A percentile compares a stretch with the other conserved stretches of the same genome.
Conservation (phyloP, 495 filamentous ascomycete genomes). For the Penicillium taxi region DNA sequence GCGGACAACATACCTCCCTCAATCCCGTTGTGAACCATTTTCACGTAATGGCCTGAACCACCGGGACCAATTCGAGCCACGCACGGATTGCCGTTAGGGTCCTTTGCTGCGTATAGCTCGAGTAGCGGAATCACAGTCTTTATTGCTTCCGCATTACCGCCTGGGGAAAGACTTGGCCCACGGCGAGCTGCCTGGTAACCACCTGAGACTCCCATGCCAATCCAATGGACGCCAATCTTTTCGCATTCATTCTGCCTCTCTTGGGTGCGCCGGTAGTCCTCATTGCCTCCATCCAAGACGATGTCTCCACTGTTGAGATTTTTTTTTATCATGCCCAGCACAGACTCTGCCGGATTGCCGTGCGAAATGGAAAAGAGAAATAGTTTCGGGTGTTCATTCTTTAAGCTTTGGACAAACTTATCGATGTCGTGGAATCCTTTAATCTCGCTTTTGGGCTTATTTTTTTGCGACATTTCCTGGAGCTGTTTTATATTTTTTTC, state of each 20-base stretch:
- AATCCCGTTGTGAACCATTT: conserved; percentile 74
- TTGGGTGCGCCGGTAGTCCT: conserved; percentile 62
- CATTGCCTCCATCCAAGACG: conserved; percentile 65
- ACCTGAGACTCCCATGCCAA: conserved; percentile 62
- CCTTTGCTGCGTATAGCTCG: conserved; percentile 53
- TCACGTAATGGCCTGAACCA: conserved; percentile 64
- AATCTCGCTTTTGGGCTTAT: conserved; percentile 25
- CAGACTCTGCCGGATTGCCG: conserved; percentile 57
- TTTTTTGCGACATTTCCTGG: conserved; percentile 12
- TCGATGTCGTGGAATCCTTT: conserved; percentile 30
- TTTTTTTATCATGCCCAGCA: conserved; percentile 49
- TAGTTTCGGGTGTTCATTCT: conserved; percentile 32
- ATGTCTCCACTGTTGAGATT: conserved; percentile 56
- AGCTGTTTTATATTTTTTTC: conserved; percentile 36
- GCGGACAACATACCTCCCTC: conserved; percentile 62
- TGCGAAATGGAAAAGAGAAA: conserved; percentile 66
- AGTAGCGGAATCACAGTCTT: conserved; percentile 57
- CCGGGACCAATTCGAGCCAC: conserved; percentile 54
- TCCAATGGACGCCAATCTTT: conserved; percentile 50
- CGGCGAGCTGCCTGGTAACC: conserved; percentile 61
- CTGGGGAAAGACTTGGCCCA: conserved; percentile 58
- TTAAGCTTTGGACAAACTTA: conserved; percentile 32
- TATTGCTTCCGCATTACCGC: conserved; percentile 51
- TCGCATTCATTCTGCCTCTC: conserved; percentile 50
- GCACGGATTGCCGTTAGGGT: conserved; percentile 50